These are phyloP conservation scores for Tricholoma furcatifolium DNA, from an alignment of 768 basidiomycete genomes.

Conservation along the genomic window DNA sequence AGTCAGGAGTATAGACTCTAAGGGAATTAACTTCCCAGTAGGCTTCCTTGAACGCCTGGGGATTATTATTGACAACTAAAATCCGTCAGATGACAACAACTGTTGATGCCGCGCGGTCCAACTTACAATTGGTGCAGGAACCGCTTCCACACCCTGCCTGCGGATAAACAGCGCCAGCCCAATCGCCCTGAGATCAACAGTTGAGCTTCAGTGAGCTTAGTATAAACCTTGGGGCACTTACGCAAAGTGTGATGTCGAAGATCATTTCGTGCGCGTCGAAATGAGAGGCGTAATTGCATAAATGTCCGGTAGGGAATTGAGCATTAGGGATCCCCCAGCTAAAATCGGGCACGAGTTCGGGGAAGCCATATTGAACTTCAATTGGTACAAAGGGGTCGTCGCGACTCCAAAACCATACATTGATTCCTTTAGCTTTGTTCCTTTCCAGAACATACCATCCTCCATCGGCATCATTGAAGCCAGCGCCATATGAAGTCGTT, in stretches of 20 bases:
- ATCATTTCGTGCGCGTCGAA: slow-evolving; percentile 54
- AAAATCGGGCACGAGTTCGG: slow-evolving; percentile 16
- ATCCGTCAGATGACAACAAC: not conserved
- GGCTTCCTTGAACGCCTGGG: slow-evolving; percentile 56
- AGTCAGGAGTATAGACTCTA: slow-evolving; percentile 42
- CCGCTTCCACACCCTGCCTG: slow-evolving; percentile 37
- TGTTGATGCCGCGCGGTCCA: no score
- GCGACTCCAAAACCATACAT: slow-evolving; percentile 63
- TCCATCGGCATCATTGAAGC: slow-evolving; percentile 52
- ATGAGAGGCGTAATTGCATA: slow-evolving; percentile 51
- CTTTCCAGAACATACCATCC: slow-evolving; percentile 60
- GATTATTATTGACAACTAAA: slow-evolving; percentile 59
- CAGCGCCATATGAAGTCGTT: slow-evolving; percentile 41
- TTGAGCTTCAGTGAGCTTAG: not conserved
- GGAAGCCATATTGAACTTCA: slow-evolving; percentile 29
- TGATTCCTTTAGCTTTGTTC: slow-evolving; percentile 40
- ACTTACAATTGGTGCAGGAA: slow-evolving; percentile 48
- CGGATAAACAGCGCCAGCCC: slow-evolving; percentile 43
- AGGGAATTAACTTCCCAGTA: slow-evolving; percentile 72
- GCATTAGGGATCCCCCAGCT: slow-evolving; percentile 47
- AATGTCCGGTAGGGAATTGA: slow-evolving; percentile 36
- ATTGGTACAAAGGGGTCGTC: slow-evolving; percentile 41
- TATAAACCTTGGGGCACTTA: slow-evolving; percentile 26
- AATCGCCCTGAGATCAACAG: slow-evolving; percentile 43
- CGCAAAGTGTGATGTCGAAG: slow-evolving; percentile 64